phyloP scores from a whole-genome alignment of 163 green algal genomes.

The Botryococcus braunii region DNA sequence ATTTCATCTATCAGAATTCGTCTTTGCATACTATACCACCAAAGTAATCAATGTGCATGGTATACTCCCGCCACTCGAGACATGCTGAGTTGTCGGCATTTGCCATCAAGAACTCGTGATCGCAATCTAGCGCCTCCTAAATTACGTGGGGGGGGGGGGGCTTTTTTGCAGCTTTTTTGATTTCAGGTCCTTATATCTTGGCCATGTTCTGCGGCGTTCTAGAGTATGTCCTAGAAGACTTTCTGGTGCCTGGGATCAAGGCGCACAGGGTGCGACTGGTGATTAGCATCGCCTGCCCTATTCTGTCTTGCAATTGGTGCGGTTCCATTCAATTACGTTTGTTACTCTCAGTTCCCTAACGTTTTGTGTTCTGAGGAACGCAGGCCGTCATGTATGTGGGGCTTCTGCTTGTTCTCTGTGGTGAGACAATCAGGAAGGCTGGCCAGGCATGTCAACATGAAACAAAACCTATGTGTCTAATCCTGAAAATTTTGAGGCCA shows the following conservation, averaged over 20 bases:
- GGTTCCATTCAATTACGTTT: background rate
- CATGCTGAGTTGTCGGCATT: background rate
- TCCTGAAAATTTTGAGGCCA: too few relatives aligned
- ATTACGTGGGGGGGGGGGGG: background rate
- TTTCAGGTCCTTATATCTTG: constrained; percentile 34
- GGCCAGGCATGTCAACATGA: too few relatives aligned
- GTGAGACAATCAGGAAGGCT: constrained; percentile 57
- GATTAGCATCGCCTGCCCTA: background rate
- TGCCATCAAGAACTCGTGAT: constrained; percentile 1
- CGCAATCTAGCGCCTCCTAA: background rate
- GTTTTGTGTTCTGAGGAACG: background rate
- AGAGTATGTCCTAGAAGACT: constrained; percentile 47
- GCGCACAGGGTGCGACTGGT: background rate
- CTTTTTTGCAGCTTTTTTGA: background rate
- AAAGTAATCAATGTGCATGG: too few relatives aligned
- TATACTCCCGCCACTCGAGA: too few relatives aligned
- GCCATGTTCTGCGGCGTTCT: constrained; percentile 49
- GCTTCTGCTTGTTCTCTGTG: constrained; percentile 37
- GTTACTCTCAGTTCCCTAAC: background rate
- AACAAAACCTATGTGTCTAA: too few relatives aligned
- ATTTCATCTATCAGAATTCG: too few relatives aligned
- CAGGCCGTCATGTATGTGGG: constrained; percentile 16
- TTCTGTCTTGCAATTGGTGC: too few relatives aligned
- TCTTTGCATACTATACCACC: background rate
- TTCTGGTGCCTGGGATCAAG: constrained; percentile 31